Percentiles rank a stretch among this genome's conserved stretches.
Conservation (phyloP, 2,329 filamentous ascomycete species). For the Colletotrichum somersetense region DNA sequence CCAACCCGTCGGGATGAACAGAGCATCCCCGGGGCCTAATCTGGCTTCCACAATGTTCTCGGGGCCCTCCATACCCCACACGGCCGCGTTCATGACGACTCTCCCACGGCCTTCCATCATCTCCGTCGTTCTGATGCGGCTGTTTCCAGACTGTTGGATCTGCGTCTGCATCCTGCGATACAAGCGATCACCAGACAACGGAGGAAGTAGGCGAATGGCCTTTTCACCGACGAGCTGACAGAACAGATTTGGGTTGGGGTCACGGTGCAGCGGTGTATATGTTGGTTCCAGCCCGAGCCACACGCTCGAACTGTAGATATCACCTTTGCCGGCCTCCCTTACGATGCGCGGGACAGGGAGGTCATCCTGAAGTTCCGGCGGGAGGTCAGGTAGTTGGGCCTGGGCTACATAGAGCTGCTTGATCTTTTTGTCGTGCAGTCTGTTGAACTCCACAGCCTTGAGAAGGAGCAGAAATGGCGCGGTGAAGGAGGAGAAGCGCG, state of each 20-base stretch:
- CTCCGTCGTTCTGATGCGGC: conserved; percentile 78
- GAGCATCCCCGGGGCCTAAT: conserved; percentile 74
- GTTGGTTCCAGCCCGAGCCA: conserved; percentile 92
- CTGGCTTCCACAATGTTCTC: conserved; percentile 63
- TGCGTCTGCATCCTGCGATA: conserved; percentile 67
- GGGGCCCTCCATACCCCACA: conserved; percentile 70
- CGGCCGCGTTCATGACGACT: conserved; percentile 71
- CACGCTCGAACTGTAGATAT: conserved; percentile 87
- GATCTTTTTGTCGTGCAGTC: conserved; percentile 37
- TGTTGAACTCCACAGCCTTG: conserved; percentile 65
- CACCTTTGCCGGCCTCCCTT: conserved; percentile 74
- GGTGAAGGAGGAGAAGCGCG: conserved; percentile 67
- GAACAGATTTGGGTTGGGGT: conserved; percentile 95
- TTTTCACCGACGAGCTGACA: conserved; percentile 84
- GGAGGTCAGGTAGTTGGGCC: conserved; percentile 77
- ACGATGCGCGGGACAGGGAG: conserved; percentile 77
- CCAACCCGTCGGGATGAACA: conserved; percentile 79
- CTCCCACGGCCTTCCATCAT: conserved; percentile 92
- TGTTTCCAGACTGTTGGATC: conserved; percentile 55
- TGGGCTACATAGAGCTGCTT: conserved; percentile 86
- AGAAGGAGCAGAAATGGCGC: conserved; percentile 76
- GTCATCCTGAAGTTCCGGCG: conserved; percentile 71
- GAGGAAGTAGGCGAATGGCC: conserved; percentile 76
- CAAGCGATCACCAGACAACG: conserved; percentile 71
- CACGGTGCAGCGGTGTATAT: conserved; percentile 89